These are phyloP conservation scores for Talaromyces borbonicus DNA, from an alignment of 495 filamentous ascomycete species.

Conservation along the genomic window DNA sequence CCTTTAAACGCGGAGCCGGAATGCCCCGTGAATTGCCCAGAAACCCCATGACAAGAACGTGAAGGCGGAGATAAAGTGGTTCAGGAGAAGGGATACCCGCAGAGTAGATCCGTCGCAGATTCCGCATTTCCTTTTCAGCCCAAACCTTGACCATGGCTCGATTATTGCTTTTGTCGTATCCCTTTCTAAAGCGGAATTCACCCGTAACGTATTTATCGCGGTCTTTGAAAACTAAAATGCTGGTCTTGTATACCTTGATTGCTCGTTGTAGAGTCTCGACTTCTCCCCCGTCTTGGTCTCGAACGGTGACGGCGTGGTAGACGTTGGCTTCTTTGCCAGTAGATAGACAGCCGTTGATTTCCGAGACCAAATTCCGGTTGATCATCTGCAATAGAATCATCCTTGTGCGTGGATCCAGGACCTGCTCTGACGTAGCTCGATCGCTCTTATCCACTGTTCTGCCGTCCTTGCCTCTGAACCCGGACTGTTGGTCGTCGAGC, in stretches of 20 bases:
- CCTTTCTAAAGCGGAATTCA: conserved; percentile 72
- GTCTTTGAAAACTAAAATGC: conserved; percentile 94
- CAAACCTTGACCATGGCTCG: conserved; percentile 94
- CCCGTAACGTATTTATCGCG: conserved; percentile 89
- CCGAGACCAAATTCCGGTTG: conserved; percentile 69
- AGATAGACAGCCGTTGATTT: conserved; percentile 83
- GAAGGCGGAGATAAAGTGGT: conserved; percentile 73
- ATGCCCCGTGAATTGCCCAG: conserved; percentile 79
- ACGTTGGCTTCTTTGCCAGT: conserved; percentile 98
- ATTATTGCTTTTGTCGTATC: conserved; percentile 86
- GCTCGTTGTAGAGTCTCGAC: conserved; percentile 52
- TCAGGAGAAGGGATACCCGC: conserved; percentile 87
- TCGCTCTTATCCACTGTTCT: conserved; percentile 69
- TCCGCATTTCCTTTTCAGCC: conserved; percentile 98
- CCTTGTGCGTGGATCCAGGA: conserved; percentile 83
- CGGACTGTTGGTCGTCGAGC: conserved; percentile 56
- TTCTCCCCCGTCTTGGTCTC: conserved; percentile 23
- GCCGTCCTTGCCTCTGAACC: conserved; percentile 36
- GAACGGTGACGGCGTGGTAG: conserved; percentile 62
- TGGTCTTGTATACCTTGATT: conserved; percentile 98
- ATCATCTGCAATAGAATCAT: conserved; percentile 96
- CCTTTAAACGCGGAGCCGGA: conserved; percentile 73
- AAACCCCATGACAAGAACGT: conserved; percentile 91
- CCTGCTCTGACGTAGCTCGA: conserved; percentile 85
- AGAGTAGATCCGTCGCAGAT: conserved; percentile 69